A percentile compares a stretch with the other conserved stretches of the same genome.
These are phyloP conservation scores for Fraxinus velutina DNA, from an alignment of 305 asterid species.

Conservation along the genomic window DNA sequence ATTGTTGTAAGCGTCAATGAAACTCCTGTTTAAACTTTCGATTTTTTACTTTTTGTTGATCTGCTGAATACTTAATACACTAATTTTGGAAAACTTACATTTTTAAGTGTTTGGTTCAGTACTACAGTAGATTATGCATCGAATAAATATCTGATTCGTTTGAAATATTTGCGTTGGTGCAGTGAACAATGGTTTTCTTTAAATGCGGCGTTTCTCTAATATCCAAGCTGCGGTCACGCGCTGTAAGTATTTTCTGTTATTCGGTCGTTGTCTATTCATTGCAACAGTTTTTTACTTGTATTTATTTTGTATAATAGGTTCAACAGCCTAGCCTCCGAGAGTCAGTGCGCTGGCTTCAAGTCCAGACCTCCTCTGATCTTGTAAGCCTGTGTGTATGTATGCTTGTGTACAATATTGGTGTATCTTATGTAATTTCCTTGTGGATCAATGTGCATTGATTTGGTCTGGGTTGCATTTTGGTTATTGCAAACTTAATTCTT, in stretches of 20 bases:
- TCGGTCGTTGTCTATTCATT: not conserved
- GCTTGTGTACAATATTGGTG: not conserved
- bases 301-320: conserved; percentile 37
- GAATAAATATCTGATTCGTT: conserved; percentile 7
- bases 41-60: conserved; percentile 1
- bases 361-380: conserved; percentile 76
- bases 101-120: not conserved
- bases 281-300: not conserved
- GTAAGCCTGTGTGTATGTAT: conserved; percentile 31
- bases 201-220: conserved; percentile 45
- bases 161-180: conserved; percentile 20
- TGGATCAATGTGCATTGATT: not conserved
- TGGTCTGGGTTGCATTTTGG: not conserved
- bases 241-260: conserved; percentile 37
- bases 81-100: not conserved
- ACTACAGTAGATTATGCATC: not conserved
- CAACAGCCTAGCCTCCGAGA: conserved; percentile 57
- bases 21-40: not conserved
- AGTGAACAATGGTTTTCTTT: conserved; percentile 54
- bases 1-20: not conserved
- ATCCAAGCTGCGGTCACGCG: conserved; percentile 66
- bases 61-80: conserved; percentile 10
- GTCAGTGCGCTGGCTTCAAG: conserved; percentile 89
- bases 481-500: not conserved
- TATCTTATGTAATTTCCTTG: not conserved